These are phyloP conservation scores for Scortechinia acanthostroma DNA, from an alignment of 2,329 filamentous ascomycete genomes.

Conservation along the genomic window DNA sequence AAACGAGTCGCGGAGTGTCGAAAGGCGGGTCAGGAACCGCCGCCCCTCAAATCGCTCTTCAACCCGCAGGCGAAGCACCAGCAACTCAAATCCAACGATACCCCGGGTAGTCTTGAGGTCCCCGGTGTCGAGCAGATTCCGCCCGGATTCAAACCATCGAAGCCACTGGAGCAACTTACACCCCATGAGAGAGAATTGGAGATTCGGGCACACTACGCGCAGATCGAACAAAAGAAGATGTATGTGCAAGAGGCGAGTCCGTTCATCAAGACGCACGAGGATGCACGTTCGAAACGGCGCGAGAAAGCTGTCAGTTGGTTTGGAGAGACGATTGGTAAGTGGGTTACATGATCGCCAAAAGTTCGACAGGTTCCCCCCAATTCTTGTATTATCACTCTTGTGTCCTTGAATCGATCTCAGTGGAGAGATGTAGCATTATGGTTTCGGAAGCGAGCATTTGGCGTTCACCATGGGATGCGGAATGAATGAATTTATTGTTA, in stretches of 20 bases:
- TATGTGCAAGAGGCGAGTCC: constrained; percentile 23
- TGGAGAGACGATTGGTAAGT: constrained; percentile 30
- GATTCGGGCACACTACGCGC: constrained; percentile 24
- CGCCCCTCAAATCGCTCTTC: neutral
- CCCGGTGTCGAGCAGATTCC: neutral
- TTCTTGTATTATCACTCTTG: no score
- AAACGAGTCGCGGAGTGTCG: neutral
- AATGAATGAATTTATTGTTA: no score
- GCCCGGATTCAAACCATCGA: constrained; percentile 10
- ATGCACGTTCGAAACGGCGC: constrained; percentile 22
- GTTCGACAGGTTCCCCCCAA: no score
- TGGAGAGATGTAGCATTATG: no score
- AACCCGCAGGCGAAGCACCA: neutral
- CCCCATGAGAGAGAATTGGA: constrained; percentile 35
- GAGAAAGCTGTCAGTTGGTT: constrained; percentile 28
- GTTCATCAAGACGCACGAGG: constrained; percentile 23
- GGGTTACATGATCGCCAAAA: neutral
- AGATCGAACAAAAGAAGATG: constrained; percentile 21
- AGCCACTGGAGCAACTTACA: constrained; percentile 26
- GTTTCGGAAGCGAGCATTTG: no score
- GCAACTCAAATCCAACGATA: neutral
- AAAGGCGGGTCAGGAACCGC: neutral
- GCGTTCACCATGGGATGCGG: no score
- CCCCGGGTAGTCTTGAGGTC: neutral
- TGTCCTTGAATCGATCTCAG: no score